A percentile compares a stretch with the other conserved stretches of the same genome.
phyloP scores from a whole-genome alignment of 2,329 filamentous ascomycete species.

The Verticillium klebahnii region DNA sequence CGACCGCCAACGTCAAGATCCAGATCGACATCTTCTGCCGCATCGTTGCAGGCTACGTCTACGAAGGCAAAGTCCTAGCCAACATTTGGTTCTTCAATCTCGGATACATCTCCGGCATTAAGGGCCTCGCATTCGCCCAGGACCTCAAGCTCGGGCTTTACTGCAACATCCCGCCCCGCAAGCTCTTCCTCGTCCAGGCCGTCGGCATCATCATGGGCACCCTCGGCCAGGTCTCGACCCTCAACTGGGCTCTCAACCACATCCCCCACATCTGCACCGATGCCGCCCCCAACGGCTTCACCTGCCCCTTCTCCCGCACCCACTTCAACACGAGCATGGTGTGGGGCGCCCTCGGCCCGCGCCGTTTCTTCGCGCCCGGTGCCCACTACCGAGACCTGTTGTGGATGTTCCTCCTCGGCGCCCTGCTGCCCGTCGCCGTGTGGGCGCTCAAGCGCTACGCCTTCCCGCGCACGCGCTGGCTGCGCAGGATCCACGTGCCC shows the following conservation, averaged over 20 bases:
- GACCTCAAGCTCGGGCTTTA: constrained; percentile 43
- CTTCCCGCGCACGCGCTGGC: constrained; percentile 19
- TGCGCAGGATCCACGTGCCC: constrained; percentile 23
- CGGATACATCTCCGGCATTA: constrained; percentile 35
- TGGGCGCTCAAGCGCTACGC: constrained; percentile 25
- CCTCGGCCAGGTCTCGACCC: constrained; percentile 36
- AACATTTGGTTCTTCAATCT: constrained; percentile 33
- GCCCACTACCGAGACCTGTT: constrained; percentile 44
- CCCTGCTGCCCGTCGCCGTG: constrained; percentile 39
- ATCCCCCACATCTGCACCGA: constrained; percentile 45
- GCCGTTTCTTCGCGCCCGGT: constrained; percentile 47
- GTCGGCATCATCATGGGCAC: constrained; percentile 37
- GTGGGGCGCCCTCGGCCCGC: constrained; percentile 53
- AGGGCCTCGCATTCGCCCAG: constrained; percentile 34
- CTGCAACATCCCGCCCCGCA: constrained; percentile 35
- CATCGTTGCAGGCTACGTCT: constrained; percentile 38
- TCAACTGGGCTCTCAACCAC: constrained; percentile 31
- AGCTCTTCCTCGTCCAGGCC: constrained; percentile 37
- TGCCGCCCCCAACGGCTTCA: constrained; percentile 42
- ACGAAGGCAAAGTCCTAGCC: constrained; percentile 34
- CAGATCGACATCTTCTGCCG: constrained; percentile 40
- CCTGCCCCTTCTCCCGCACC: constrained; percentile 26
- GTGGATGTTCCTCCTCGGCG: constrained; percentile 51
- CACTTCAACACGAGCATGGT: constrained; percentile 50
- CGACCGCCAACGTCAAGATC: constrained; percentile 37